These are phyloP conservation scores for Beauveria caledonica DNA, from an alignment of 2,329 filamentous ascomycete genomes.

Conservation along the genomic window DNA sequence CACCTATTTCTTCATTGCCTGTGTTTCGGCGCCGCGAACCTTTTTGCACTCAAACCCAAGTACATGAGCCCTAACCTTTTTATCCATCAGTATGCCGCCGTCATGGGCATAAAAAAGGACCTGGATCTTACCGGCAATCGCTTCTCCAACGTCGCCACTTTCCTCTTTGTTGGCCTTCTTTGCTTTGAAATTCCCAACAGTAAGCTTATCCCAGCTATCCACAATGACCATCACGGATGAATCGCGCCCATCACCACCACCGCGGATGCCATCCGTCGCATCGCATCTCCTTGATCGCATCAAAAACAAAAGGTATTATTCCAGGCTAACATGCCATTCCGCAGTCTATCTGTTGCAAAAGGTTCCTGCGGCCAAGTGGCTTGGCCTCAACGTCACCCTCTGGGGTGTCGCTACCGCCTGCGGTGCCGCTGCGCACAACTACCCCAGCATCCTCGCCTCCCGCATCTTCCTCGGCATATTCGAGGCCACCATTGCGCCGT, in stretches of 20 bases:
- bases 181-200: constrained; percentile 47
- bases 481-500: constrained; percentile 12
- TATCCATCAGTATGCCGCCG: constrained; percentile 41
- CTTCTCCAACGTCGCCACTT: constrained; percentile 46
- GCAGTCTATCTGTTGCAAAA: constrained; percentile 44
- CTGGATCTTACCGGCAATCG: constrained; percentile 44
- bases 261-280: too few species aligned
- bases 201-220: constrained; percentile 17
- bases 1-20: too few species aligned
- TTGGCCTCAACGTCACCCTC: constrained; percentile 42
- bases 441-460: constrained; percentile 9
- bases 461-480: constrained; percentile 13
- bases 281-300: neutral
- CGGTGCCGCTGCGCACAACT: constrained; percentile 11
- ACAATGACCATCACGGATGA: neutral
- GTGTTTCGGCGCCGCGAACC: too few species aligned
- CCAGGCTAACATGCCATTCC: neutral
- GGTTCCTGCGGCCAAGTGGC: constrained; percentile 45
- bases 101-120: constrained; percentile 48
- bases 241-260: neutral
- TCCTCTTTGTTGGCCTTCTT: constrained; percentile 48
- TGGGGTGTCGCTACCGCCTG: constrained; percentile 31
- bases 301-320: too few species aligned
- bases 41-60: too few species aligned
- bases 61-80: neutral